Percentiles rank a stretch among this genome's conserved stretches.
These are phyloP conservation scores for Oryza glaberrima DNA, from an alignment of 176 grass and related monocot species.

Conservation along the genomic window DNA sequence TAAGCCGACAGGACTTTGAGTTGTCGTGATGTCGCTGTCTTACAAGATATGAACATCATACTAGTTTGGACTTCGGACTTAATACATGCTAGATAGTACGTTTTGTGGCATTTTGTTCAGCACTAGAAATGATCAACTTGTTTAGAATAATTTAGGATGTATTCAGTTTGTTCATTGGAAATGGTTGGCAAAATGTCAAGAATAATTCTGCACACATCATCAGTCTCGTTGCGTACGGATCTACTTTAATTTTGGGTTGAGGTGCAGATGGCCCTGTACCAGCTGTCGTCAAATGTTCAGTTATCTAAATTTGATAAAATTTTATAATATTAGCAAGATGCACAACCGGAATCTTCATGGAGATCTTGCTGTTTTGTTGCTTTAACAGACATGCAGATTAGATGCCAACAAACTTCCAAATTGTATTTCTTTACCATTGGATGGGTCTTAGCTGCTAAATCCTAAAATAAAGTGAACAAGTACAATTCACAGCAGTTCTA, in stretches of 20 bases:
- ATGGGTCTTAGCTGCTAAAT: slow-evolving; percentile 19
- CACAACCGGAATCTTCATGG: slow-evolving; percentile 14
- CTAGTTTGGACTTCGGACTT: not conserved
- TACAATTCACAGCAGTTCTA: slow-evolving; percentile 2
- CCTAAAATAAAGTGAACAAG: slow-evolving; percentile 12
- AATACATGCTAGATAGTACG: not conserved
- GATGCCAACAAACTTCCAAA: slow-evolving; percentile 2
- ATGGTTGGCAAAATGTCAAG: not conserved
- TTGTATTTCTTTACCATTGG: slow-evolving; percentile 11
- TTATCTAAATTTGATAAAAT: slow-evolving; percentile 27
- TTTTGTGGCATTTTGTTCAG: slow-evolving; percentile 6
- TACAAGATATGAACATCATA: not conserved
- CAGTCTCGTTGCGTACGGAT: not conserved
- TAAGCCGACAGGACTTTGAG: slow-evolving; percentile 7
- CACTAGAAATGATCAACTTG: not conserved
- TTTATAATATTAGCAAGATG: slow-evolving; percentile 24
- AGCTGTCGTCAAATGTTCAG: not conserved
- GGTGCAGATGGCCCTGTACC: slow-evolving; percentile 14
- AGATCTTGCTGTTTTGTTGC: slow-evolving; percentile 21
- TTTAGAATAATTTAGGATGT: slow-evolving; percentile 7
- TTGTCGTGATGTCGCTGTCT: not conserved
- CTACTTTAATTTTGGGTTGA: slow-evolving; percentile 1
- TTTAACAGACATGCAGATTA: slow-evolving; percentile 27
- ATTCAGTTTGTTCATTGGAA: slow-evolving; percentile 18
- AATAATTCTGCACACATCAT: not conserved